Evolutionary conservation across 345 rosid genomes (phyloP), one percentile per base, ranked within the genome.

Genomic region (Combretum micranthum): DNA sequence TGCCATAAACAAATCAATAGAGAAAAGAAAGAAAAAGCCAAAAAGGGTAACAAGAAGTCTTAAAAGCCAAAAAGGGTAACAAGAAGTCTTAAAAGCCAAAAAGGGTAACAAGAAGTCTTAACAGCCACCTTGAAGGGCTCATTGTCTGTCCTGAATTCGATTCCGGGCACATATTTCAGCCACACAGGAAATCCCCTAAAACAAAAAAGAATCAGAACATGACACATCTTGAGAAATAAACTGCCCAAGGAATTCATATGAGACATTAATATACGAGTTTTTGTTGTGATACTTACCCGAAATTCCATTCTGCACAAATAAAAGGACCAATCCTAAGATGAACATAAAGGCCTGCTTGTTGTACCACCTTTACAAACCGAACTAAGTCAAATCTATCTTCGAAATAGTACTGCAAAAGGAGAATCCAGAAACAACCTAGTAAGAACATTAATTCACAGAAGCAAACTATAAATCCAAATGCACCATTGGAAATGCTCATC

Each of bases 301-400:
- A 73, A 58, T 63, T 56, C 84, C 84, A 79, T 64, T 79, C 81
- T 1, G 66, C 47, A 17, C 73, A 67, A 21, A 76, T 68, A 10
- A 67, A 79, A 8, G 84, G 84, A n/a, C 84, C 79, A n/a, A 79
- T 73, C 48, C 84, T 69, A 12, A 79, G 77, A 61, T 67, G 67
- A 43, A 55, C 77, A 47, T 73, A 76, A 43, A 76, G 70, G 37
- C 84, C 84, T 17, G 68, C 72, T 22, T 63, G 70, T 44, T 73
- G 65, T 42, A 79, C 70, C 67, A 70, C 57, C 62, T 70, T 76
- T 8, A 76, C 45, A 62, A 79, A 79, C 45, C 53, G 50, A 22
- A 79, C 75, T 42, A 79, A 44, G 43, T 79, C 79, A 16, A 50
- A 44, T 51, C 79, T 60, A 49, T n/a, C n/a, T n/a, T n/a, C n/a